Percentiles rank a stretch among this genome's conserved stretches.
Conservation (phyloP, 2,329 filamentous ascomycete species). For the Pleomassaria siparia region DNA sequence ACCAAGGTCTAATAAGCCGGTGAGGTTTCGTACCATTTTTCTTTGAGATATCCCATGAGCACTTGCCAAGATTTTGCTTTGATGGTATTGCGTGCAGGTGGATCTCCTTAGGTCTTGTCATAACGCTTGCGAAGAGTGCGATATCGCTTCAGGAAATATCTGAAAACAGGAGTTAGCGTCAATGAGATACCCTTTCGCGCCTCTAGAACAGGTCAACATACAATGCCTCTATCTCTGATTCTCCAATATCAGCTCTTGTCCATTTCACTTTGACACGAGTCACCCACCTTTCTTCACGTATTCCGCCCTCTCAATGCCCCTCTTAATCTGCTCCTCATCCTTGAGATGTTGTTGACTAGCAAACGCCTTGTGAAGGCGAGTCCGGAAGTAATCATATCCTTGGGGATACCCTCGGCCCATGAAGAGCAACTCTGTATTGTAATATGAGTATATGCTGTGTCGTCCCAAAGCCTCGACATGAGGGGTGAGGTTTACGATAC, state of each 20-base stretch:
- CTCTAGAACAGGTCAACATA: constrained; percentile 54
- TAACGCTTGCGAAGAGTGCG: constrained; percentile 82
- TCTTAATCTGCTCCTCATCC: constrained; percentile 73
- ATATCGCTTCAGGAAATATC: constrained; percentile 91
- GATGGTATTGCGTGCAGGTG: constrained; percentile 5
- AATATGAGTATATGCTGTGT: too few relatives aligned
- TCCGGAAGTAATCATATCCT: constrained; percentile 80
- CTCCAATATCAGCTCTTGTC: constrained; percentile 7
- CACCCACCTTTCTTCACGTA: constrained; percentile 83
- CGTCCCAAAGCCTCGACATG: constrained; percentile 5
- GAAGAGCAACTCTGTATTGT: constrained; percentile 82
- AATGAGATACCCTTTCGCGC: background rate
- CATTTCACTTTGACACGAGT: background rate
- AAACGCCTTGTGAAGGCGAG: constrained; percentile 83
- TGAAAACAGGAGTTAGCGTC: constrained; percentile 38
- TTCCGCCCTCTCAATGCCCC: constrained; percentile 75
- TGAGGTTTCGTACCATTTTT: constrained; percentile 22
- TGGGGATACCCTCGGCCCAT: constrained; percentile 85
- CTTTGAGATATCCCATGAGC: constrained; percentile 28
- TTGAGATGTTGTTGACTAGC: constrained; percentile 68
- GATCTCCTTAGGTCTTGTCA: constrained; percentile 44
- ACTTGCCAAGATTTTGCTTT: constrained; percentile 10
- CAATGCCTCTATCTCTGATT: constrained; percentile 83
- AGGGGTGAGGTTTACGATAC: constrained; percentile 45
- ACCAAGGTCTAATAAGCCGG: constrained; percentile 54